phyloP scores from a whole-genome alignment of 768 basidiomycete genomes.

The Pulveroboletus frians region DNA sequence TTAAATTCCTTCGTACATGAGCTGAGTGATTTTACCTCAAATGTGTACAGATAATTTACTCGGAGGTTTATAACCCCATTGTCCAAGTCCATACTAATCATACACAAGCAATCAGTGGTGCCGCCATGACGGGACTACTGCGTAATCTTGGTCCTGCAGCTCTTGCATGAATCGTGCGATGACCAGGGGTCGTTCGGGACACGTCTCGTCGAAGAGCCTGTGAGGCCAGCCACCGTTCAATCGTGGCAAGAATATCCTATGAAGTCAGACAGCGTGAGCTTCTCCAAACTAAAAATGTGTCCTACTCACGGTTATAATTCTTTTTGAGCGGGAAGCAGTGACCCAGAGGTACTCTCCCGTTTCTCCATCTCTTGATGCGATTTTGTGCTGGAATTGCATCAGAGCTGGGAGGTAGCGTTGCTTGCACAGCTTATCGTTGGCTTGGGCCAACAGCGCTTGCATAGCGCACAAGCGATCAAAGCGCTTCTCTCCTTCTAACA shows the following conservation, averaged over 20 bases:
- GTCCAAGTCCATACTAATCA: background rate
- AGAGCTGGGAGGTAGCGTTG: constrained; percentile 15
- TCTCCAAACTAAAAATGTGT: background rate
- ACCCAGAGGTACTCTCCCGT: constrained; percentile 23
- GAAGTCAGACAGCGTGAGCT: background rate
- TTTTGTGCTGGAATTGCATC: constrained; percentile 13
- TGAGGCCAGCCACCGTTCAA: constrained; percentile 24
- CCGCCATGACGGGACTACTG: background rate
- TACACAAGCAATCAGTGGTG: background rate
- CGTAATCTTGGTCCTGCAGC: constrained; percentile 24
- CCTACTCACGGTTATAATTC: constrained; percentile 18
- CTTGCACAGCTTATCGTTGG: constrained; percentile 32
- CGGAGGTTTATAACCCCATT: background rate
- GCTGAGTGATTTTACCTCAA: background rate
- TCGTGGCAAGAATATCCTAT: constrained; percentile 25
- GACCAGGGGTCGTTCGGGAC: background rate
- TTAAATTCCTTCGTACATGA: background rate
- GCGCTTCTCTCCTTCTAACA: constrained; percentile 17
- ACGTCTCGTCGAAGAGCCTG: constrained; percentile 20
- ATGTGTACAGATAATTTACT: background rate
- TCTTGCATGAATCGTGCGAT: constrained; percentile 8
- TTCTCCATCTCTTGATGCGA: constrained; percentile 9
- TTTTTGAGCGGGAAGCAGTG: constrained; percentile 10
- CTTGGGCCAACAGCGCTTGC: constrained; percentile 31
- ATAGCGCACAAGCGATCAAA: constrained; percentile 31